Evolutionary conservation across 2,329 filamentous ascomycete genomes (phyloP), one percentile per base, ranked within the genome.

Genomic region (Graphilbum fragrans): DNA sequence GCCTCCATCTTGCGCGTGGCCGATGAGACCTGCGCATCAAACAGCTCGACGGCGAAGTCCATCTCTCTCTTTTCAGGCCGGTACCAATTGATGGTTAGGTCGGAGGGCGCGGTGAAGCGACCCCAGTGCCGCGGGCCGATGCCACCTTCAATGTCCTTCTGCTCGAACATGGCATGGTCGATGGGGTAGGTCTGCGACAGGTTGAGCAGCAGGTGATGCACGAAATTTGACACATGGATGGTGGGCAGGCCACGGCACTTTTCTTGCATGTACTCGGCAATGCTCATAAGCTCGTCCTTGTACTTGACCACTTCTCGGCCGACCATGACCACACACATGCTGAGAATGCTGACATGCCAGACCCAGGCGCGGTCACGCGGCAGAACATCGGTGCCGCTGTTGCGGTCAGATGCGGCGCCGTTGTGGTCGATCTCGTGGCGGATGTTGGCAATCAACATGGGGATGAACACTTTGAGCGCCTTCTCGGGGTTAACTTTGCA

Each of bases 251-350:
- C 92, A 52, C 85, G 82, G 61, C 92, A 98, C 55, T 86, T 90
- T 52, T 92, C 78, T 59, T 98, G 92, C 90, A 98, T 96, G 62
- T 90, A 96, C 41, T 83, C 71, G 12, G 90, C 87, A 57, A 98
- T 90, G 47, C 86, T 83, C 49, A 94, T 85, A 2, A 98, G 74
- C 38, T 96, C 84, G 39, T 86, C 70, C 60, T 87, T 86, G 68
- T 94, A 93, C 46, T 82, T 82, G 45, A 98, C 70, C 14, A 96
- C 85, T 50, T 92, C 85, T 49, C 81, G 78, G 27, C 92, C 92
- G 36, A 98, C 87, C 54, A 98, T 92, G 3, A 98, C 92, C 19
- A 95, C 86, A 45, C 86, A 92, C 90, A 98, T 98, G 56, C 88
- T 94, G 5, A 98, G 74, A 69, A 98, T 87, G 60, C 86, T 94